phyloP scores from a whole-genome alignment of 805 yeast species.

The Tetrapisispora namnaoensis region DNA sequence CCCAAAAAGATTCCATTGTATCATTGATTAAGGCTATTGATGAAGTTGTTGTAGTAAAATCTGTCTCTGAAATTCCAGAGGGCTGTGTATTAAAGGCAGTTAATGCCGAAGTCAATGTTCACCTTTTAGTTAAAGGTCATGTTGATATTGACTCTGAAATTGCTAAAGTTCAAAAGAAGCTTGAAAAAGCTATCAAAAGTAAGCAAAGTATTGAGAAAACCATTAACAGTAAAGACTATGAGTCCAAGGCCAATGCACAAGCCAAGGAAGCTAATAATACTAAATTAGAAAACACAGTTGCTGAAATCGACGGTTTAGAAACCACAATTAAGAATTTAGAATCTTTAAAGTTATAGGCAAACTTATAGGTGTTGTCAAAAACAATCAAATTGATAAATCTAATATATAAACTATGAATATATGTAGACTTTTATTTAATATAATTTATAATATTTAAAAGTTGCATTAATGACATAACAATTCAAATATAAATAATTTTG shows the following conservation, averaged over 20 bases:
- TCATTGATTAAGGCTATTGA: slow-evolving; percentile 88
- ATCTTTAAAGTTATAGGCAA: slow-evolving; percentile 48
- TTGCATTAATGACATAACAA: no score
- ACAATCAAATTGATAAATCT: background rate
- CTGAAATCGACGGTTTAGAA: slow-evolving; percentile 85
- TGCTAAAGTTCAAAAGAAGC: slow-evolving; percentile 67
- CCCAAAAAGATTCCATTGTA: slow-evolving; percentile 78
- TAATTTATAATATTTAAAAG: no score
- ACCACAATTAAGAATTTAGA: slow-evolving; percentile 80
- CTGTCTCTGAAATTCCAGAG: slow-evolving; percentile 54
- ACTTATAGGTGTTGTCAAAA: background rate
- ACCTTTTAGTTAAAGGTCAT: slow-evolving; percentile 86
- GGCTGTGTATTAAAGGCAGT: slow-evolving; percentile 87
- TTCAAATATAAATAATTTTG: no score
- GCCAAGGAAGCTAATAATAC: slow-evolving; percentile 69
- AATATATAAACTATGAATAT: background rate
- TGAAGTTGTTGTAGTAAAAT: slow-evolving; percentile 53
- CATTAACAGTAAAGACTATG: slow-evolving; percentile 64
- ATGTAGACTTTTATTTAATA: no score
- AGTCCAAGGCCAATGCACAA: slow-evolving; percentile 70
- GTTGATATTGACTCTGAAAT: slow-evolving; percentile 90
- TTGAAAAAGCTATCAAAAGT: slow-evolving; percentile 52
- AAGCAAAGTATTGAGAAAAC: slow-evolving; percentile 60
- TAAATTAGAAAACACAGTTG: slow-evolving; percentile 58
- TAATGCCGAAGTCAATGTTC: slow-evolving; percentile 73